Base-by-base conservation (phyloP, 306 rosid species). In the Senna tora region DNA sequence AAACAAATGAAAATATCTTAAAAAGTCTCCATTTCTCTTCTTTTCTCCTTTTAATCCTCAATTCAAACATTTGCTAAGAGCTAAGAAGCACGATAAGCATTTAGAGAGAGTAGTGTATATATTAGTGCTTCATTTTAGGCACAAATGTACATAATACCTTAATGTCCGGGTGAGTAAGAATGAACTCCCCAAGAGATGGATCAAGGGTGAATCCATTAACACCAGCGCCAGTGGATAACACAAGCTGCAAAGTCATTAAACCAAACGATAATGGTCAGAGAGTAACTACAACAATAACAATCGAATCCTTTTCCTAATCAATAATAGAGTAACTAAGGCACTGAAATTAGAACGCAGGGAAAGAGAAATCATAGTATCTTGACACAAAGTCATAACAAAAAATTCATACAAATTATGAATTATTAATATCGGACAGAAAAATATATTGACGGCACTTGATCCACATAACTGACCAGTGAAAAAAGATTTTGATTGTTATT, bases 101-200 rank as follows among this genome's bases (percentile, higher is more conserved):
- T 46, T 54, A 12, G 33, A 43, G 9, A 25, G 50, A 61, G 56
- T 41, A 7, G 61, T 47, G 19, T 54, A 20, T 47, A 54, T 55
- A 25, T 33, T 25, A 50, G 62, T 58, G 51, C 65, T 28, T 8
- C 46, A 16, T 43, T 56, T 67, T 65, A 38, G 30, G 52, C 14
- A 36, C 9, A 61, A 32, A 61, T 9, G 67, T 10, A 57, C 67
- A 67, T 59, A 46, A 64, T 83, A 94, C 98, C 97, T 91, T 87
- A 75, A 94, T 88, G 73, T 87, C 86, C 53, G 97, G 97, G 85
- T 94, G 97, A 69, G 97, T 94, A 60, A 94, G 82, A 75, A 94
- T 94, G 86, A 94, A 94, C 82, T 91, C 98, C 41, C 97, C 97
- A 64, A 91, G 98, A 73, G 96, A 94, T 54, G 98, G 98, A 75